Base-by-base conservation (phyloP, 169 alveolate species). In the Plasmodium knowlesi region DNA sequence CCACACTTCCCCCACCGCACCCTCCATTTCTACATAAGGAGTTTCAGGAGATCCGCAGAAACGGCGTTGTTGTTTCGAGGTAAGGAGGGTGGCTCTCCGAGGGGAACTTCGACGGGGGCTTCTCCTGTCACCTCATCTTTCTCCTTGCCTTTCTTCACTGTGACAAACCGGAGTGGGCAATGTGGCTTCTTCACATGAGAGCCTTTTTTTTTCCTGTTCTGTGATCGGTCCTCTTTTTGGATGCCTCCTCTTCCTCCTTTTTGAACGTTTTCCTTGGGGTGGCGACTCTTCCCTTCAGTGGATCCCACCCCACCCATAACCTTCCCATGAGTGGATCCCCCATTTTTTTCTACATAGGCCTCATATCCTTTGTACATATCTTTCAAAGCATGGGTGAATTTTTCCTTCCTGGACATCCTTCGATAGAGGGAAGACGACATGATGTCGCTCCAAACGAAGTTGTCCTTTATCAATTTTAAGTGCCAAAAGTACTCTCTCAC, bases 401-500 rank as follows among this genome's bases (percentile, higher is more conserved):
- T 67, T 8, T 78, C 93, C 32, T 88, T 76, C 43, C 93, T 67
- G n/a, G 93, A 88, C 28, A 88, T 88, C 32, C 80, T 76, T 79
- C 93, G 61, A 25, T 76, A 78, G 14, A 88, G 39, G 8, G 71
- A 39, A 28, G 93, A 78, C 28, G 93, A 88, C 3, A 78, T 61
- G 53, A 96, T 86, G 54, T 96, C 94, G 32, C 74, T 79, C 99
- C 99, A 98, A 84, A 98, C 98, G 95, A 97, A 97, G 79, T 95
- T 61, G 8, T 61, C 96, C 39, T 98, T 98, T 34, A 98, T 97
- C 94, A 97, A 98, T 92, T 95, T 97, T 9, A 98, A 95, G 95
- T 96, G 97, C 99, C 99, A 98, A 25, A 97, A 95, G 83, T 97
- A 98, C 74, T 98, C 99, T 57, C 97, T 86, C 97, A 98, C 97